Percentiles rank a stretch among this genome's conserved stretches.
phyloP scores from a whole-genome alignment of 2,329 filamentous ascomycete genomes.

The Dothistroma septosporum region DNA sequence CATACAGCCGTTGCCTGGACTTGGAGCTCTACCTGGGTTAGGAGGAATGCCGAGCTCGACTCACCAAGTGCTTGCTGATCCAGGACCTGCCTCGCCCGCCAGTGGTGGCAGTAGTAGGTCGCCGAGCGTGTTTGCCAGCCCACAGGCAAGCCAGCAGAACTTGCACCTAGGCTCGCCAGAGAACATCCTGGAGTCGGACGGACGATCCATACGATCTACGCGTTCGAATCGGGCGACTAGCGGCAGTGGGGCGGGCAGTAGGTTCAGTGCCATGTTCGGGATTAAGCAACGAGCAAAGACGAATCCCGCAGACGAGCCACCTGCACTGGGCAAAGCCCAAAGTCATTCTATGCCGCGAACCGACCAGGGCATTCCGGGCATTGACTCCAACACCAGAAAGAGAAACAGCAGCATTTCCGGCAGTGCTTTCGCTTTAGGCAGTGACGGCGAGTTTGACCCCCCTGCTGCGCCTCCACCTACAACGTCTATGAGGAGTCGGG shows the following conservation, averaged over 20 bases:
- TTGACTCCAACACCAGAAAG: conserved; percentile 31
- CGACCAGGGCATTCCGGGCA: conserved; percentile 36
- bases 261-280: conserved; percentile 52
- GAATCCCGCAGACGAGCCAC: conserved; percentile 60
- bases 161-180: conserved; percentile 41
- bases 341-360: conserved; percentile 72
- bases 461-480: conserved; percentile 11
- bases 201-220: conserved; percentile 46
- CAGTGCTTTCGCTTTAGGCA: conserved; percentile 41
- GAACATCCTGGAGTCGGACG: conserved; percentile 42
- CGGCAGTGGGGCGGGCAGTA: conserved; percentile 37
- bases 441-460: conserved; percentile 20
- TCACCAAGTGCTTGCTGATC: conserved; percentile 15
- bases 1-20: conserved; percentile 30
- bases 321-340: conserved; percentile 58
- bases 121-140: conserved; percentile 47
- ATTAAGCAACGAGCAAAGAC: conserved; percentile 61
- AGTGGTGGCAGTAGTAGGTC: conserved; percentile 41
- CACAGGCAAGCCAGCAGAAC: conserved; percentile 45
- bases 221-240: conserved; percentile 47
- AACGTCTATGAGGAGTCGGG: conserved; percentile 40
- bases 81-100: conserved; percentile 42
- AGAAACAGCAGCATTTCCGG: conserved; percentile 54
- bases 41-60: conserved; percentile 39
- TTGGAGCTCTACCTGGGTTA: conserved; percentile 38